Base-by-base conservation (phyloP, 2,329 filamentous ascomycete genomes). In the Stenocarpella maydis region DNA sequence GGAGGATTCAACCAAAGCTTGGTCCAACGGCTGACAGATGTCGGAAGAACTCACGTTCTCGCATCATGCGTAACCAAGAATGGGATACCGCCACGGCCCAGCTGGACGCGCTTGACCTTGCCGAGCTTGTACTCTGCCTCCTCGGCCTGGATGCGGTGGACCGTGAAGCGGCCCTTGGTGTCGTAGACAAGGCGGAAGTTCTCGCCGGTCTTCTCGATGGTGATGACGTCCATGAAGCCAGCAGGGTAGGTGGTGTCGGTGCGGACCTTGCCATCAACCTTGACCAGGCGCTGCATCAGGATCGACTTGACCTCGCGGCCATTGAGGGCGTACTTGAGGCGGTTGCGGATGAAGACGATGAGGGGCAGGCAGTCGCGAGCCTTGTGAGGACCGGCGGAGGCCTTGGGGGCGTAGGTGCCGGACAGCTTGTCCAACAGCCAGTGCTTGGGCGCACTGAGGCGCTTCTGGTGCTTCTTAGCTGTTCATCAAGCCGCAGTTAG, bases 61-160 rank as follows among this genome's bases (percentile, higher is more conserved):
- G 96, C 96, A 96, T 99, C 96, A 93, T 99, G 96, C 95, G 96
- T 99, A 93, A 99, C 96, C 94, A 98, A 98, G 95, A 97, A 99
- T 97, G 96, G 96, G 91, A 99, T 97, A 89, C 95, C 96, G 87
- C 96, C 97, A 87, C 94, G 95, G 89, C 96, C 96, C 80, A 99
- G 91, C 90, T 99, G 96, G 74, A 99, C 96, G 81, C 95, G 92
- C 93, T 98, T 98, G 88, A 99, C 96, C 91, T 98, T 99, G 90
- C 95, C 95, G 80, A 99, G 90, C 92, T 99, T 99, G 93, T 98
- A 99, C 89, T 96, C 91, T 79, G 95, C 95, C 93, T 99, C 96
- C 89, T 98, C 96, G 78, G 90, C 87, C 85, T 97, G 95, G 87
- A 99, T 98, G 82, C 96, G 93, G 93, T 99, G 96, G 83, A 99